Conservation (phyloP, 257 asterid genomes). For the Nicotiana attenuata region DNA sequence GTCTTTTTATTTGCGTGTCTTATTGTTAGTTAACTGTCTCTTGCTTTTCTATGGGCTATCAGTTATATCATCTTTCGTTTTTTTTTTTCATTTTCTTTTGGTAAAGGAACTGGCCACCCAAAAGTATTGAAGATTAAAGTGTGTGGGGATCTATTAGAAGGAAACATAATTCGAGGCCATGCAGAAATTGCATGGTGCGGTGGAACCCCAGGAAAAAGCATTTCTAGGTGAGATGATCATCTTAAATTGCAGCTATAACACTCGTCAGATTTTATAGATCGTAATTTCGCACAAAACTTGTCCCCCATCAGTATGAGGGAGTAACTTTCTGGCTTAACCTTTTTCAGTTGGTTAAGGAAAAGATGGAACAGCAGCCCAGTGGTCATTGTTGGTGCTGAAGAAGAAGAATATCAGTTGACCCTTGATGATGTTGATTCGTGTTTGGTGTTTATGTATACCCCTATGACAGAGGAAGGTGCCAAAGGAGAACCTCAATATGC, state of each 20-base stretch:
- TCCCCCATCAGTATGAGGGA: neutral
- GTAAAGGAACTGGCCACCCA: slow-evolving; percentile 83
- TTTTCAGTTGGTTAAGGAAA: slow-evolving; percentile 82
- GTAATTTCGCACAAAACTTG: neutral
- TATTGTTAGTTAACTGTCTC: neutral
- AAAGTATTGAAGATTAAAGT: slow-evolving; percentile 81
- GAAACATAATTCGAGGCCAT: slow-evolving; percentile 65
- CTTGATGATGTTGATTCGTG: slow-evolving; percentile 87
- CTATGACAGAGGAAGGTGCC: slow-evolving; percentile 88
- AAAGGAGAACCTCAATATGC: slow-evolving; percentile 99
- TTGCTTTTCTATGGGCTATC: neutral
- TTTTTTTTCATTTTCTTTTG: slow-evolving; percentile 9
- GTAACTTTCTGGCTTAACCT: slow-evolving; percentile 15
- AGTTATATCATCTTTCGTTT: neutral
- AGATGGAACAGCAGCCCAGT: slow-evolving; percentile 90
- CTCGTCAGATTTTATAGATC: slow-evolving; percentile 3
- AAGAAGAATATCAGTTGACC: slow-evolving; percentile 67
- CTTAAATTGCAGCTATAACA: slow-evolving; percentile 9
- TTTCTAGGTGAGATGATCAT: slow-evolving; percentile 65
- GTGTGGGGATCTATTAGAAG: slow-evolving; percentile 83
- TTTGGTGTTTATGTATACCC: slow-evolving; percentile 92
- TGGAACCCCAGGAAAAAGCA: slow-evolving; percentile 92
- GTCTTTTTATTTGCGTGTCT: neutral
- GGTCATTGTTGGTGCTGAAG: slow-evolving; percentile 87
- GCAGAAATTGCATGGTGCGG: slow-evolving; percentile 98